Percentiles rank a stretch among this genome's conserved stretches.
phyloP scores from a whole-genome alignment of 805 yeast species.

The Starmerella lactis-condensi region DNA sequence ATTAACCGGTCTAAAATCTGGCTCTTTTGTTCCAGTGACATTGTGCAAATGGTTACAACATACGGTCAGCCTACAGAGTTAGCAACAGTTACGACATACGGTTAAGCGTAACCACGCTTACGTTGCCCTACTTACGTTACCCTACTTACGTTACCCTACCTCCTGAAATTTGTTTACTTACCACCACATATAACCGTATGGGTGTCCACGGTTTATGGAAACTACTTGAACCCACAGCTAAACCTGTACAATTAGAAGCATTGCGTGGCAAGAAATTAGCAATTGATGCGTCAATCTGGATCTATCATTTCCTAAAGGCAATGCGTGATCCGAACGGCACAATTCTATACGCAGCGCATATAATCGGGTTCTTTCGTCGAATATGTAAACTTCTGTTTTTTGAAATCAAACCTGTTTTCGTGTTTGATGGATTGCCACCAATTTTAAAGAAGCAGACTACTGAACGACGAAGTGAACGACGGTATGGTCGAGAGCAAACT shows the following conservation, averaged over 20 bases:
- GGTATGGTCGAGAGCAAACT: slow-evolving; percentile 55
- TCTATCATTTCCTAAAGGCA: slow-evolving; percentile 88
- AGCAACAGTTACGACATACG: no score
- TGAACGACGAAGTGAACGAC: slow-evolving; percentile 45
- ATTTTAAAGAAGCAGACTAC: slow-evolving; percentile 62
- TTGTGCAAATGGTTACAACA: background rate
- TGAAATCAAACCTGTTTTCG: slow-evolving; percentile 59
- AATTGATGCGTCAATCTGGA: slow-evolving; percentile 97
- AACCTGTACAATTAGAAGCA: slow-evolving; percentile 78
- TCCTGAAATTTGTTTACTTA: no score
- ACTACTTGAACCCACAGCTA: slow-evolving; percentile 69
- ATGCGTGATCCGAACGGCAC: slow-evolving; percentile 75
- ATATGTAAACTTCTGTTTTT: slow-evolving; percentile 75
- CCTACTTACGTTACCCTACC: no score
- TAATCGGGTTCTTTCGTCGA: slow-evolving; percentile 88
- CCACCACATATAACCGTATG: no score
- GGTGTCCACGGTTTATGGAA: slow-evolving; percentile 96
- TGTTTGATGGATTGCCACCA: slow-evolving; percentile 61
- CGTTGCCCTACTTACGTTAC: no score
- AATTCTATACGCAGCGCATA: slow-evolving; percentile 58
- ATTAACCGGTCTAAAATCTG: slow-evolving; percentile 48
- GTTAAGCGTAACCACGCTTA: no score
- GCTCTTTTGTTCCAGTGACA: slow-evolving; percentile 19
- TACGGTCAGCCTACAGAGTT: no score
- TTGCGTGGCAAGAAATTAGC: slow-evolving; percentile 64